phyloP scores from a whole-genome alignment of 1,284 basidiomycete genomes.

The Retiboletus flavoniger region DNA sequence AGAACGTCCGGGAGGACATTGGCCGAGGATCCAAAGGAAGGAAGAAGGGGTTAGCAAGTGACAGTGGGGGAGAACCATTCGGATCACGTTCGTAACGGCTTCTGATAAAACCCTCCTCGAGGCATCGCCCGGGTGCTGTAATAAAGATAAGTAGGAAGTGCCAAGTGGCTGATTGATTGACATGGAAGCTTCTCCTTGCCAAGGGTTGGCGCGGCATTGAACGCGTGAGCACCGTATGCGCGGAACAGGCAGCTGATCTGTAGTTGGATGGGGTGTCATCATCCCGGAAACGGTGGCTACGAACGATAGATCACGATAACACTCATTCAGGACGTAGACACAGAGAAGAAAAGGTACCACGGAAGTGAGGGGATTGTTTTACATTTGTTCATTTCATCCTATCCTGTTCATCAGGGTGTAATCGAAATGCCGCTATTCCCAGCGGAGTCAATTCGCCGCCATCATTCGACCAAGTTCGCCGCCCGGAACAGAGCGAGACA shows the following conservation, averaged over 20 bases:
- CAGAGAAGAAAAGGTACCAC: not conserved
- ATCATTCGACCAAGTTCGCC: slow-evolving; percentile 7
- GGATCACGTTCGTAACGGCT: slow-evolving; percentile 9
- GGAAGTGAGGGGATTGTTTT: not conserved
- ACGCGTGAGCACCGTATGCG: not conserved
- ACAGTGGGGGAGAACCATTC: not conserved
- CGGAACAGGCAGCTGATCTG: slow-evolving; percentile 5
- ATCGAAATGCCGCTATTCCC: slow-evolving; percentile 15
- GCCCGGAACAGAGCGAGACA: slow-evolving; percentile 14
- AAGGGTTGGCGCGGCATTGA: slow-evolving; percentile 8
- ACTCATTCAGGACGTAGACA: not conserved
- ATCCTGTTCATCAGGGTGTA: slow-evolving; percentile 12
- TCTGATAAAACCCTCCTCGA: slow-evolving; percentile 20
- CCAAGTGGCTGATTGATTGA: slow-evolving; percentile 23
- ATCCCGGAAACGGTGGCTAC: not conserved
- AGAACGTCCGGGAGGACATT: not conserved
- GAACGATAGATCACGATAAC: slow-evolving; percentile 3
- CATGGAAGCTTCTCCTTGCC: slow-evolving; percentile 15
- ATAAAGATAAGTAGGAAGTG: slow-evolving; percentile 13
- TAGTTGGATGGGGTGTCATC: not conserved
- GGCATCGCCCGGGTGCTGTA: slow-evolving; percentile 8
- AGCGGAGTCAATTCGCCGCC: slow-evolving; percentile 6
- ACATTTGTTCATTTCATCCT: slow-evolving; percentile 7
- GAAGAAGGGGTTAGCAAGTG: not conserved
- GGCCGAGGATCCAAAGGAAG: not conserved